A percentile compares a stretch with the other conserved stretches of the same genome.
phyloP scores from a whole-genome alignment of 1,284 basidiomycete genomes.

The Cutaneotrichosporon sp. region DNA sequence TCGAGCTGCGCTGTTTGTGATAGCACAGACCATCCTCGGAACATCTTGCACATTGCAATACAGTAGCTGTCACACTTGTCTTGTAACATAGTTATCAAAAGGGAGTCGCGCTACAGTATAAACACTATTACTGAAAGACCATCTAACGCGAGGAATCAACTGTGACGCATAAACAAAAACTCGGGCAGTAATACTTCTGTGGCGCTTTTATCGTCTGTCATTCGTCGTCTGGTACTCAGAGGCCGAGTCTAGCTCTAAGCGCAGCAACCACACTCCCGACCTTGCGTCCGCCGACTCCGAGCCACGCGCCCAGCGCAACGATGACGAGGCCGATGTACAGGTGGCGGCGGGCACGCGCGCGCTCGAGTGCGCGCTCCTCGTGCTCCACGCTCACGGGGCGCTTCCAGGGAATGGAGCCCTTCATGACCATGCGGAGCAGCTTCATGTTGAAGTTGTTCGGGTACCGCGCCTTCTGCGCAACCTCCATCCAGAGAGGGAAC shows the following conservation, averaged over 20 bases:
- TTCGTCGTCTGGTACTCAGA: not conserved
- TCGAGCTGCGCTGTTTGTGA: too few species aligned
- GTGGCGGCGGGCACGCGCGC: slow-evolving; percentile 6
- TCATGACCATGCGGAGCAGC: slow-evolving; percentile 30
- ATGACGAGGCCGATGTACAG: slow-evolving; percentile 14
- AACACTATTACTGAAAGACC: too few species aligned
- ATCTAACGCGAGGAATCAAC: too few species aligned
- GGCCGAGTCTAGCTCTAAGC: slow-evolving; percentile 6
- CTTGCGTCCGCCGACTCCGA: slow-evolving; percentile 9
- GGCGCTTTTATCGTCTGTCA: not conserved
- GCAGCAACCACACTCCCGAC: not conserved
- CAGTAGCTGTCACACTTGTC: too few species aligned
- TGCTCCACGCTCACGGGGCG: slow-evolving; percentile 40
- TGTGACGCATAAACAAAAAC: too few species aligned
- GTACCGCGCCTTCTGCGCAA: slow-evolving; percentile 33
- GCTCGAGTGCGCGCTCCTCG: slow-evolving; percentile 20
- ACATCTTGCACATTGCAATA: too few species aligned
- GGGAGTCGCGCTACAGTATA: too few species aligned
- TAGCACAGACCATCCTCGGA: too few species aligned
- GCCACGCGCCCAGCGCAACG: slow-evolving; percentile 14
- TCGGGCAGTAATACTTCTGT: too few species aligned
- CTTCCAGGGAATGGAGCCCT: slow-evolving; percentile 21
- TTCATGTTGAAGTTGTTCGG: slow-evolving; percentile 26
- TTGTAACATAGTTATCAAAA: too few species aligned
- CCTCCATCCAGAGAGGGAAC: slow-evolving; percentile 26